Evolutionary conservation across 768 basidiomycete species (phyloP), one percentile per base, ranked within the genome.

Genomic region (Serendipita sp.): DNA sequence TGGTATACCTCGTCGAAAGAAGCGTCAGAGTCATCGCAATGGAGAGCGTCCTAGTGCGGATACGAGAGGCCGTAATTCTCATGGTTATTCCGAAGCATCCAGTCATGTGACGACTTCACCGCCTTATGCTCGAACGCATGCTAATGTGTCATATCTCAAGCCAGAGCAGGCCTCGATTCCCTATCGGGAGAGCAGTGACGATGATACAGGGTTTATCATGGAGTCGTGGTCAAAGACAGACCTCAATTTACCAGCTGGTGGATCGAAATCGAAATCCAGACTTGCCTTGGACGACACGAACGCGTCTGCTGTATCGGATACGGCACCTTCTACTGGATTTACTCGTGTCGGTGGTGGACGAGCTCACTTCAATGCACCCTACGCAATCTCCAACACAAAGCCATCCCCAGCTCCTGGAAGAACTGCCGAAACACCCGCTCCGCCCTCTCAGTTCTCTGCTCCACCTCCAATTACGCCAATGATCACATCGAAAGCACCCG

Each of bases 291-390:
- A 58, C 13, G 30, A 33, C 24, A 9, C n/a, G 45, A 28, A 28
- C n/a, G n/a, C 20, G 9, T 38, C 38, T 38, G 45, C 45, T 5
- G 20, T 17, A 11, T n/a, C 17, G 20, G 33, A 28, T 22, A 51
- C 33, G 42, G 66, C 67, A 3, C 69, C 70, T 51, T 34, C 72
- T 4, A 80, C 86, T 20, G 90, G 90, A 2, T 96, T 97, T 74
- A 82, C 89, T 3, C 80, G 91, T 53, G 81, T 97, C 1, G 86
- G 88, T 14, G 94, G 94, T 13, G 93, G 94, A 31, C 78, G 85
- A 42, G 88, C 94, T 1, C 85, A 92, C 68, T 88, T 84, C 58
- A 86, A 91, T 62, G 75, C 85, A 7, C 93, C 93, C 0, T 96
- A 93, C 70, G 85, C 89, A 0, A 88, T 90, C 61, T 73, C 79